phyloP scores from a whole-genome alignment of 306 rosid genomes.

The Rosa chinensis region DNA sequence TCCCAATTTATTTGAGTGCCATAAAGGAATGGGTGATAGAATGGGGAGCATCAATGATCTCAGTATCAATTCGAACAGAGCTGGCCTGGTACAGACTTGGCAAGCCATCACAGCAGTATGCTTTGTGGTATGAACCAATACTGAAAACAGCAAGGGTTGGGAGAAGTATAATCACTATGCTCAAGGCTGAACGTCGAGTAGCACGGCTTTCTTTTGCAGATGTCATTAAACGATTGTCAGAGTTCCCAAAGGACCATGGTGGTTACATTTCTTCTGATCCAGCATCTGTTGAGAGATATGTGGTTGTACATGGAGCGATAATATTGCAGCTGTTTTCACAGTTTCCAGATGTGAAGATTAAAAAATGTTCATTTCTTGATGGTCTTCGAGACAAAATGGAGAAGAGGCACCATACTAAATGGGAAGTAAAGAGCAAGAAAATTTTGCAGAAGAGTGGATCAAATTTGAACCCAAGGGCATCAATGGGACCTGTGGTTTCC shows the following conservation, averaged over 20 bases:
- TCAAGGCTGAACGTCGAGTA: constrained; percentile 83
- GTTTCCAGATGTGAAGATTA: constrained; percentile 70
- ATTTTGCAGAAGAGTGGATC: constrained; percentile 45
- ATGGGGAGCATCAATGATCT: constrained; percentile 84
- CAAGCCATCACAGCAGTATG: constrained; percentile 87
- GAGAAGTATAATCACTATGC: constrained; percentile 65
- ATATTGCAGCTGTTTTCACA: constrained; percentile 82
- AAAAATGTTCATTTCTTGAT: constrained; percentile 68
- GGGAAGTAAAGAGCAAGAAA: constrained; percentile 67
- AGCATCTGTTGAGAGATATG: constrained; percentile 66
- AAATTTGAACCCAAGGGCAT: constrained; percentile 86
- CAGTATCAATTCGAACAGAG: constrained; percentile 87
- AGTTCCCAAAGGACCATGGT: constrained; percentile 38
- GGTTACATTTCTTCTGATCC: constrained; percentile 75
- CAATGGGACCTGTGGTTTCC: constrained; percentile 64
- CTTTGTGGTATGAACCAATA: constrained; percentile 83
- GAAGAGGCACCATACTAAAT: constrained; percentile 89
- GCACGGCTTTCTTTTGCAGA: constrained; percentile 80
- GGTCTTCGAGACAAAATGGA: constrained; percentile 84
- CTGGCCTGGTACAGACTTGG: constrained; percentile 98
- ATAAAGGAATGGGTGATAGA: constrained; percentile 99
- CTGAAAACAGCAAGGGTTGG: constrained; percentile 80
- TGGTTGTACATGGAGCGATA: constrained; percentile 92
- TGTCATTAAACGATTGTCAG: constrained; percentile 64
- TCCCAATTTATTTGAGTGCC: constrained; percentile 82